Evolutionary conservation across 495 filamentous ascomycete species (phyloP).

Genomic region (Trichoderma orchidacearum): DNA sequence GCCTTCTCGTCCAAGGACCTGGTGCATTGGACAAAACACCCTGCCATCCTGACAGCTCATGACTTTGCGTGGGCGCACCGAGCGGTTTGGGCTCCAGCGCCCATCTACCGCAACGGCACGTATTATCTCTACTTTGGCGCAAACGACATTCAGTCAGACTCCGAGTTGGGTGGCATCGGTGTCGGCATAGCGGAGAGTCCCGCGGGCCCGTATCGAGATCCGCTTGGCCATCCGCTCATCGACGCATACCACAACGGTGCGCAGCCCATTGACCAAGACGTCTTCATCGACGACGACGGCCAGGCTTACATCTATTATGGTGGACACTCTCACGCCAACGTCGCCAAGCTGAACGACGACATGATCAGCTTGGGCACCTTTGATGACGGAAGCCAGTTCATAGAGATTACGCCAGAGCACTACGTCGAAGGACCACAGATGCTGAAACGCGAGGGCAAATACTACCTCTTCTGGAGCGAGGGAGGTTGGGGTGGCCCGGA

Average conservation of each 20-base stretch:
- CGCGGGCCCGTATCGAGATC: conserved; percentile 37
- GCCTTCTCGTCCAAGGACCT: conserved; percentile 40
- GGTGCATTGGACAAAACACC: conserved; percentile 44
- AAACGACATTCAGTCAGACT: conserved; percentile 21
- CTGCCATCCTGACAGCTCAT: conserved; percentile 35
- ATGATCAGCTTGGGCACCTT: conserved; percentile 49
- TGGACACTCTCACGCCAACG: conserved; percentile 58
- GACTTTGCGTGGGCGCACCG: conserved; percentile 51
- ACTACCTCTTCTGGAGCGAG: conserved; percentile 51
- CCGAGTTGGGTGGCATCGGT: conserved; percentile 41
- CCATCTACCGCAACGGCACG: conserved; percentile 41
- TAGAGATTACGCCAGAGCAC: conserved; percentile 54
- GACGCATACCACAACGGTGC: conserved; percentile 19
- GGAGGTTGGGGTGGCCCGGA: conserved; percentile 30
- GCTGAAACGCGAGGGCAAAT: conserved; percentile 48
- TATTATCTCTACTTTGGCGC: conserved; percentile 56
- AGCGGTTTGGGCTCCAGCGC: conserved; percentile 54
- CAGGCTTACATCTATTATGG: conserved; percentile 51
- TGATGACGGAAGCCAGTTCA: conserved; percentile 39
- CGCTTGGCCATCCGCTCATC: background rate
- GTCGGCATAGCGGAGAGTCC: conserved; percentile 40
- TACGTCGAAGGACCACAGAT: conserved; percentile 74
- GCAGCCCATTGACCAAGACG: conserved; percentile 51
- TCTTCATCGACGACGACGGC: conserved; percentile 48
- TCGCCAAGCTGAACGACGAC: conserved; percentile 45